A percentile compares a stretch with the other conserved stretches of the same genome.
Conservation (phyloP, 192 early-diverging fungal genomes). For the Backusella parvicylindrica region DNA sequence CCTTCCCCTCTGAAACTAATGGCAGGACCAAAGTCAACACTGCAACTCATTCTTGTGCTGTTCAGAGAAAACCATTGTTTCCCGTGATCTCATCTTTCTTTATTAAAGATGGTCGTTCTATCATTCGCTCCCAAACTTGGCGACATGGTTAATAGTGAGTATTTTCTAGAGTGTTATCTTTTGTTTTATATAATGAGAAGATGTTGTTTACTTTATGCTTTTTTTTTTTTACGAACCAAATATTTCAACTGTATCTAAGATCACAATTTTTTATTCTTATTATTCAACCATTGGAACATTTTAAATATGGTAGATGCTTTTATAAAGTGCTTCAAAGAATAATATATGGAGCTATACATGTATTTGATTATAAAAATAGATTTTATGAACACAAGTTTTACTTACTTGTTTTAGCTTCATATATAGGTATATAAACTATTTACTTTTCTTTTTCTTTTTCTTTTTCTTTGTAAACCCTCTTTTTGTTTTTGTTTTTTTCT, state of each 20-base stretch:
- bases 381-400: neutral
- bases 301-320: constrained; percentile 26
- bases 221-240: neutral
- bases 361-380: constrained; percentile 5
- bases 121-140: no score
- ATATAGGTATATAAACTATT: neutral
- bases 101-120: no score
- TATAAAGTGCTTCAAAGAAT: constrained; percentile 59
- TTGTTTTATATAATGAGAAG: no score
- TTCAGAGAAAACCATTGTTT: no score
- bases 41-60: no score
- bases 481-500: neutral
- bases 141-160: no score
- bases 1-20: no score
- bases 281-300: neutral
- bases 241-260: neutral
- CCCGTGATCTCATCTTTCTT: no score
- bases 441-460: neutral
- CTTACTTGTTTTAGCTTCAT: neutral
- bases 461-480: neutral
- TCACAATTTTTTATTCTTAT: neutral
- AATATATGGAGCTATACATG: constrained; percentile 45
- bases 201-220: no score
- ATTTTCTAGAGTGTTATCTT: no score
- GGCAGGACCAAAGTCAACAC: no score